These are phyloP conservation scores for Cercophora newfieldiana DNA, from an alignment of 495 filamentous ascomycete genomes.

Conservation along the genomic window DNA sequence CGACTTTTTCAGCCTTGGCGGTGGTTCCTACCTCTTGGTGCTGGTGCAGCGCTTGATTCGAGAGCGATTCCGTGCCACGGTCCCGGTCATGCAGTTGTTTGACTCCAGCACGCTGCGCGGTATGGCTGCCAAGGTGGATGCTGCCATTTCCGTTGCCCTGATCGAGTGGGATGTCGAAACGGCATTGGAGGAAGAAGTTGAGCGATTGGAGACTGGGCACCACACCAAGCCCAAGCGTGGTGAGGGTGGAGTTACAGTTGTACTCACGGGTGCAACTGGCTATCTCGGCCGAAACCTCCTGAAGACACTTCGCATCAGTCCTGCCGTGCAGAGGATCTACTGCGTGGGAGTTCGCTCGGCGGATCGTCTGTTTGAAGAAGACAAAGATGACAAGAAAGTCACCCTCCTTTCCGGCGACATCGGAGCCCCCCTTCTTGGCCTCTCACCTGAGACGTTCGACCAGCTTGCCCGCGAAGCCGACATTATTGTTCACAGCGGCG, in stretches of 20 bases:
- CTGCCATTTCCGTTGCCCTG: conserved; percentile 22
- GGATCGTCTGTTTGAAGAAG: too few relatives aligned
- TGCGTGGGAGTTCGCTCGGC: conserved; percentile 11
- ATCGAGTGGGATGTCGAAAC: conserved; percentile 46
- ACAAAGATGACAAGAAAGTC: background rate
- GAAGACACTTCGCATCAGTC: background rate
- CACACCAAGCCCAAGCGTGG: too few relatives aligned
- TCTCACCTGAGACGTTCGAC: conserved; percentile 30
- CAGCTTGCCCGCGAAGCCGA: conserved; percentile 3
- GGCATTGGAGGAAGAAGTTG: too few relatives aligned
- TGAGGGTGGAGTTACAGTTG: background rate
- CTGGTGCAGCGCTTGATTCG: background rate
- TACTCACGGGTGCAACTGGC: conserved; percentile 40
- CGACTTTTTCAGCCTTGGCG: conserved; percentile 9
- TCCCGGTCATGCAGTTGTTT: background rate
- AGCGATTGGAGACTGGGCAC: too few relatives aligned
- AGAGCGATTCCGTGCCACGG: background rate
- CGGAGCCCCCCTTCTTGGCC: conserved; percentile 12
- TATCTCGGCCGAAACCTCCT: conserved; percentile 29
- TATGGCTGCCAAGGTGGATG: conserved; percentile 17
- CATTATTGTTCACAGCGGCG: conserved; percentile 50
- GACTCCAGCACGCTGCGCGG: conserved; percentile 8
- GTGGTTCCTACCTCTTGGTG: conserved; percentile 3
- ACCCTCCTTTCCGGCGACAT: conserved; percentile 10
- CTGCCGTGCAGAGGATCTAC: conserved; percentile 22